These are phyloP conservation scores for Kitagawia praeruptora DNA, from an alignment of 129 eudicot species.

Conservation along the genomic window DNA sequence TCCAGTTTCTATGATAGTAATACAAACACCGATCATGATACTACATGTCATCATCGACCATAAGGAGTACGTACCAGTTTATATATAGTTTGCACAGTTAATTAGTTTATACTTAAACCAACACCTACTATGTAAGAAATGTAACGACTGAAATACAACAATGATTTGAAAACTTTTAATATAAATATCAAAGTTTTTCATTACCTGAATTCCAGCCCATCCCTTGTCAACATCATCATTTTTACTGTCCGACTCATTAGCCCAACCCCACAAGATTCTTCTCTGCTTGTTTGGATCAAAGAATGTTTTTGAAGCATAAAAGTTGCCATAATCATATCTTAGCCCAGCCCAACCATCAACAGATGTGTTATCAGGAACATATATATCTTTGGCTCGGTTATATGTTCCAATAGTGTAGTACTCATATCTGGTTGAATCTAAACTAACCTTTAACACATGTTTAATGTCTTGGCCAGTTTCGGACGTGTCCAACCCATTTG, in stretches of 20 bases:
- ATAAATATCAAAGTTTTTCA: not conserved
- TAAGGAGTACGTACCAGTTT: no score
- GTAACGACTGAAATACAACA: not conserved
- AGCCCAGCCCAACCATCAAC: conserved; percentile 54
- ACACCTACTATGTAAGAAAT: not conserved
- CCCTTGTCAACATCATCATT: conserved; percentile 45
- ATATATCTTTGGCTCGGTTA: conserved; percentile 26
- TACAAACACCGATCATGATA: no score
- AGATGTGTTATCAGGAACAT: conserved; percentile 42
- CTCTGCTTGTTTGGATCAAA: conserved; percentile 46
- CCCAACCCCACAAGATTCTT: conserved; percentile 78
- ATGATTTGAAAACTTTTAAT: not conserved
- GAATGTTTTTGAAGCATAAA: conserved; percentile 70
- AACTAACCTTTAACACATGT: conserved; percentile 57
- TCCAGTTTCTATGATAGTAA: no score
- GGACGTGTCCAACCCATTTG: conserved; percentile 52
- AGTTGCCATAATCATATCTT: conserved; percentile 68
- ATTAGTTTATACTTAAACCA: no score
- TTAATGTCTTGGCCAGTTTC: conserved; percentile 29
- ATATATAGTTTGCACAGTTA: no score
- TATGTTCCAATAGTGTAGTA: conserved; percentile 54
- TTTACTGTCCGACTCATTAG: conserved; percentile 47
- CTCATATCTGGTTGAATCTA: conserved; percentile 50
- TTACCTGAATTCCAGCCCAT: conserved; percentile 76
- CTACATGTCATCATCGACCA: no score